Evolutionary conservation across 2,329 filamentous ascomycete species (phyloP), one percentile per base, ranked within the genome.

Genomic region (Cladosporium sp.): DNA sequence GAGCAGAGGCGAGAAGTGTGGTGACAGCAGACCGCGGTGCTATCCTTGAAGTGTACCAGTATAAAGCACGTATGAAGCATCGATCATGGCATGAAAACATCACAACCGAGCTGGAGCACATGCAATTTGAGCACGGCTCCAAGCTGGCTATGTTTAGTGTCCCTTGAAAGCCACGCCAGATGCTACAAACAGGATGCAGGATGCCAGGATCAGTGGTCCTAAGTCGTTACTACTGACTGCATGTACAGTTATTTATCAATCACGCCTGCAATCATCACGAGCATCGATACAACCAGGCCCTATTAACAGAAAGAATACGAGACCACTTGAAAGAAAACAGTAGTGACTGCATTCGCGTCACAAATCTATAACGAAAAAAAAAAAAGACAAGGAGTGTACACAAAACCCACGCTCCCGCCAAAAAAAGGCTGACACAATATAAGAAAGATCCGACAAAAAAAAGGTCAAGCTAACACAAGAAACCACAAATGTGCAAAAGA

Each of bases 31-130:
- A 33, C 4, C 26, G 35, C 21, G 26, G 28, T 29, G 57, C 57
- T 60, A 37, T 49, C 8, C 1, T 29, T 33, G 14, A 16, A 31
- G 46, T 62, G 59, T 62, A 62, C 46, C 59, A 53, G 46, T 53
- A 62, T 53, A 53, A 52, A 53, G 29, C 46, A 31, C 29, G 29
- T 37, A 49, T 49, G 26, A 31, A 29, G 46, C 59, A 35, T 40
- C 18, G 18, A 61, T 8, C 40, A 52, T 52, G 29, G 29, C 28
- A 61, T 33, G 44, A 35, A 18, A 4, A 8, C 16, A 28, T 3
- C 14, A 46, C 7, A 29, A 31, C 21, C 18, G 8, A n/a, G 8
- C 21, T 31, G 28, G 16, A 21, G 18, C 6, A 44, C 10, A 10
- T 6, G 37, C 18, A 21, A 3, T 10, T 8, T n/a, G 37, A 44